These are phyloP conservation scores for Colletotrichum tabaci DNA, from an alignment of 2,329 filamentous ascomycete genomes.

Conservation along the genomic window DNA sequence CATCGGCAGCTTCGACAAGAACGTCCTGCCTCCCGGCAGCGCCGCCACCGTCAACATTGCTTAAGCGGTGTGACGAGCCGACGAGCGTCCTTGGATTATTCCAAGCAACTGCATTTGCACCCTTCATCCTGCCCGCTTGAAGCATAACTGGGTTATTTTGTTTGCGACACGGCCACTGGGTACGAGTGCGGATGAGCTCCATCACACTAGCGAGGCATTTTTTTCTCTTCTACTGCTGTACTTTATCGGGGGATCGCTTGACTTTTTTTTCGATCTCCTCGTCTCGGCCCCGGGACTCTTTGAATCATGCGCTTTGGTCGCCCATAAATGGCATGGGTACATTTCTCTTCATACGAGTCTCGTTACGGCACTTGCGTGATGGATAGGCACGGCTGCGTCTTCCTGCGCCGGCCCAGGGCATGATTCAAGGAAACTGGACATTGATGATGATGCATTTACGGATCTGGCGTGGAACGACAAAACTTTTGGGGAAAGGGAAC, in stretches of 20 bases:
- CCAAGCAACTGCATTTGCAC: constrained; percentile 31
- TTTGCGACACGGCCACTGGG: constrained; percentile 37
- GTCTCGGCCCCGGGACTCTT: constrained; percentile 35
- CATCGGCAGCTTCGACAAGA: constrained; percentile 63
- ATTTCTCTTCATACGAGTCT: constrained; percentile 31
- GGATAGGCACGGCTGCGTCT: constrained; percentile 20
- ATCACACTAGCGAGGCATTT: constrained; percentile 32
- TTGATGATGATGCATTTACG: constrained; percentile 43
- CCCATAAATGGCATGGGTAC: constrained; percentile 40
- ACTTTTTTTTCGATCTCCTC: constrained; percentile 53
- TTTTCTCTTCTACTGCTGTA: constrained; percentile 55
- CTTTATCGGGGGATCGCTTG: constrained; percentile 49
- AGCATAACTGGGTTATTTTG: constrained; percentile 24
- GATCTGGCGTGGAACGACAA: constrained; percentile 38
- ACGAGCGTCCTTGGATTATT: constrained; percentile 12
- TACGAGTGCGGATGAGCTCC: constrained; percentile 30
- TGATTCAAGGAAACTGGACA: constrained; percentile 40
- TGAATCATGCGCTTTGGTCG: constrained; percentile 42
- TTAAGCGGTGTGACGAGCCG: constrained; percentile 28
- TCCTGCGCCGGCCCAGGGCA: constrained; percentile 27
- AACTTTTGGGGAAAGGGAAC: constrained; percentile 31
- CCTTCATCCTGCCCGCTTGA: constrained; percentile 29
- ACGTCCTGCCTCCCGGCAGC: constrained; percentile 62
- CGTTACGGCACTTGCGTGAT: constrained; percentile 41
- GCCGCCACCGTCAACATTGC: constrained; percentile 48